Conservation (phyloP, 345 rosid genomes). For the Combretum micranthum region DNA sequence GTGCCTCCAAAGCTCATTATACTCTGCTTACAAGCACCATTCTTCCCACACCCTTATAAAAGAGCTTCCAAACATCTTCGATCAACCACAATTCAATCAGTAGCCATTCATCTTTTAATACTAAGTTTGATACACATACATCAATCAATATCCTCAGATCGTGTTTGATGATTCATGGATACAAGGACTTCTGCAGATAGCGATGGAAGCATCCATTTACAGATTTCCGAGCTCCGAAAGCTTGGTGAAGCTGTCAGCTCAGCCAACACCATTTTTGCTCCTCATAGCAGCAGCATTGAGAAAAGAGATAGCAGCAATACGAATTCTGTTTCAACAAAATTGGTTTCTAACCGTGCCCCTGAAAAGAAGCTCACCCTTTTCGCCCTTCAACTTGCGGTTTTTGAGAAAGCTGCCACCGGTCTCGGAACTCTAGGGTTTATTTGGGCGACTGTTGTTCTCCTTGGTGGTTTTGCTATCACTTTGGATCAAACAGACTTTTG, state of each 20-base stretch:
- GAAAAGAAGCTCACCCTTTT: constrained; percentile 74
- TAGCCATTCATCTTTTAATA: no score
- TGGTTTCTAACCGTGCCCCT: constrained; percentile 36
- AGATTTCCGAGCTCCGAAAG: background rate
- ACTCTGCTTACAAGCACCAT: background rate
- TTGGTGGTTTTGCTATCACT: constrained; percentile 75
- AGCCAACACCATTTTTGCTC: constrained; percentile 42
- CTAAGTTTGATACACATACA: no score
- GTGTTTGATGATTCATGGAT: constrained; percentile 18
- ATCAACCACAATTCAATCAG: no score
- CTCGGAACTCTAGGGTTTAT: constrained; percentile 78
- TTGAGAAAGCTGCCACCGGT: constrained; percentile 74
- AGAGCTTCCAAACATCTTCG: no score
- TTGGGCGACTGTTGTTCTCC: constrained; percentile 89
- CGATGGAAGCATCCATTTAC: constrained; percentile 3
- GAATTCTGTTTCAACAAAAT: constrained; percentile 16
- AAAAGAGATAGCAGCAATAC: constrained; percentile 34
- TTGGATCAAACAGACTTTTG: constrained; percentile 67
- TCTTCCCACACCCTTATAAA: no score
- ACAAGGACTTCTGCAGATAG: constrained; percentile 23
- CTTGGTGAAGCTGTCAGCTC: constrained; percentile 35
- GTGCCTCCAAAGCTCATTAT: constrained; percentile 33
- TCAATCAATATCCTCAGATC: no score
- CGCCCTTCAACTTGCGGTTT: constrained; percentile 61
- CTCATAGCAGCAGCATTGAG: constrained; percentile 21